Base-by-base conservation (phyloP, 2,329 filamentous ascomycete genomes). In the Nemania serpens region DNA sequence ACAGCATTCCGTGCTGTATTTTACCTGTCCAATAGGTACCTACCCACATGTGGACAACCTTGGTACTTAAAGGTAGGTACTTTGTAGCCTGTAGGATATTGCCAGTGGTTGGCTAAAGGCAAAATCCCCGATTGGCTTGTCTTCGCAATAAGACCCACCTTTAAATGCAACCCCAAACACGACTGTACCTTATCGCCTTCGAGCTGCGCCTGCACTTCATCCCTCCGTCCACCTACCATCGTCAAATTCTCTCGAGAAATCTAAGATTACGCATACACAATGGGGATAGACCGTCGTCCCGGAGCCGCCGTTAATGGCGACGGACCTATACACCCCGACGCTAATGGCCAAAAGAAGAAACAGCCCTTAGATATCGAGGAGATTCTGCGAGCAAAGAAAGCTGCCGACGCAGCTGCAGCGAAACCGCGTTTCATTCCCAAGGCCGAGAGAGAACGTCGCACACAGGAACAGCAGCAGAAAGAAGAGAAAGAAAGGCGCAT, bases 391-490 rank as follows among this genome's bases (percentile, higher is more conserved):
- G 90, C 93, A 78, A 96, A 96, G 81, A 91, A 90, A 73, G 91
- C 91, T 63, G 89, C 91, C 29, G 91, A 95, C 76, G 90, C 90
- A 37, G 91, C 90, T 15, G 89, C 91, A 10, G 85, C 91, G 57
- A 97, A 95, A 81, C 93, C 93, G 5, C 93, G 91, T 76, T 94
- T 92, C 69, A 74, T 93, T 18, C 87, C 88, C 3, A 91, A 87
- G 78, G 86, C 87, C n/a, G 83, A 92, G 73, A 83, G 90, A 55
- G 90, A 93, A 70, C 83, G 84, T 58, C 74, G 91, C 50, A 89
- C 88, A 20, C 76, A 89, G 15, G 88, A 91, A 70, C 91, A 90
- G 75, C 83, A 88, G 50, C 82, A 83, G 39, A 82, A 84, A 37
- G 90, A 91, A 66, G 90, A 94, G 70, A 86, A 89, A 61, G 68